A percentile compares a stretch with the other conserved stretches of the same genome.
phyloP scores from a whole-genome alignment of 2,329 filamentous ascomycete genomes.

The Verruconis gallopava region DNA sequence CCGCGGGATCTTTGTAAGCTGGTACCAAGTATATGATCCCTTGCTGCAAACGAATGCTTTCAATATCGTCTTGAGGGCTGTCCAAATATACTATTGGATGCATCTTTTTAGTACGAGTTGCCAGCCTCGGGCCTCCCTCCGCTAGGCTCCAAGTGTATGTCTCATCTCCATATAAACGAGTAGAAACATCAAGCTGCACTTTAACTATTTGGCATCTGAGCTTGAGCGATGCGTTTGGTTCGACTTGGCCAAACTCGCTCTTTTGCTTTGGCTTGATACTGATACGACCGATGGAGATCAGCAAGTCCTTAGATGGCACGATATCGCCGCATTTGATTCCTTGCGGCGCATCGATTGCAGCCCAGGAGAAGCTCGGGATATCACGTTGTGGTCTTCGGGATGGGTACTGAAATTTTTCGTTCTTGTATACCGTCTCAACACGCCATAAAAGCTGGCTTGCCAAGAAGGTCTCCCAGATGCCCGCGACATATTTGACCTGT shows the following conservation, averaged over 20 bases:
- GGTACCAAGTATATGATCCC: constrained; percentile 1
- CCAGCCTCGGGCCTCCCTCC: not conserved
- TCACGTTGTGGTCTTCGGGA: constrained; percentile 4
- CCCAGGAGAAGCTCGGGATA: constrained; percentile 9
- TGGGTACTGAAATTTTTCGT: constrained; percentile 7
- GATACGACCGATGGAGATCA: constrained; percentile 10
- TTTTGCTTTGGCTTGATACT: constrained; percentile 6
- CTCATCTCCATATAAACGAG: not conserved
- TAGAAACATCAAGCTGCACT: not conserved
- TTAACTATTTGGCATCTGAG: not conserved
- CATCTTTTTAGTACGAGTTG: not conserved
- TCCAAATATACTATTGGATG: constrained; percentile 2
- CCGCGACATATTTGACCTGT: constrained; percentile 11
- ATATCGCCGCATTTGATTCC: constrained; percentile 14
- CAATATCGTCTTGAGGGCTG: constrained; percentile 1
- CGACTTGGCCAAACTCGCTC: constrained; percentile 12
- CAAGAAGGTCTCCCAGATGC: constrained; percentile 13
- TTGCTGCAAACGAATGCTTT: not conserved
- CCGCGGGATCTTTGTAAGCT: not conserved
- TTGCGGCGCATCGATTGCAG: constrained; percentile 4
- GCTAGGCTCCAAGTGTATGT: not conserved
- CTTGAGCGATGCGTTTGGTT: constrained; percentile 3
- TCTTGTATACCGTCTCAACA: constrained; percentile 10
- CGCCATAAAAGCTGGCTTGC: constrained; percentile 16
- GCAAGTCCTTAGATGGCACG: constrained; percentile 10